Evolutionary conservation across 2,329 filamentous ascomycete species (phyloP).

Genomic region (Geosmithia flava): DNA sequence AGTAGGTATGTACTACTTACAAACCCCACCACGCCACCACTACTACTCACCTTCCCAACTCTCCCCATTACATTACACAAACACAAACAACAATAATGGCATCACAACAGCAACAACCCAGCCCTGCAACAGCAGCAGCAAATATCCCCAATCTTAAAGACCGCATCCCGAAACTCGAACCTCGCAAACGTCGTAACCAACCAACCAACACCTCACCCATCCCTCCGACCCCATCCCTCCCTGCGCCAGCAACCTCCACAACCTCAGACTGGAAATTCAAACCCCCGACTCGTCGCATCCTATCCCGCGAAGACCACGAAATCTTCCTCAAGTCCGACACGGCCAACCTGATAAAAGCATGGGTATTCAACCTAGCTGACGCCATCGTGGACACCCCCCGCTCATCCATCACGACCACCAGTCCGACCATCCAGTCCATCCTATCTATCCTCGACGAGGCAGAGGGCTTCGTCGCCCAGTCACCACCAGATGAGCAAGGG

Average conservation of each 20-base stretch:
- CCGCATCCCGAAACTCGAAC: constrained; percentile 55
- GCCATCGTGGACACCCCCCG: constrained; percentile 60
- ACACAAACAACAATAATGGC: not conserved
- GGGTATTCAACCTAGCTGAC: constrained; percentile 79
- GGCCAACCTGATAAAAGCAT: constrained; percentile 64
- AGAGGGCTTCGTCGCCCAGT: constrained; percentile 50
- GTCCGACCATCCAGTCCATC: constrained; percentile 50
- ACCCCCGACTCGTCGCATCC: constrained; percentile 63
- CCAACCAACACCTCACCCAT: constrained; percentile 47
- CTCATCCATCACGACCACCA: constrained; percentile 44
- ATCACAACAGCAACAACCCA: not conserved
- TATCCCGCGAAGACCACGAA: constrained; percentile 69
- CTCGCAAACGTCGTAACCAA: constrained; percentile 41
- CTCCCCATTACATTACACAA: not conserved
- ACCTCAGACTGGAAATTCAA: constrained; percentile 41
- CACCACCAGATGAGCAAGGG: constrained; percentile 73
- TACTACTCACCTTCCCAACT: not conserved
- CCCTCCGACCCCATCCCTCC: constrained; percentile 64
- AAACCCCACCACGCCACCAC: not conserved
- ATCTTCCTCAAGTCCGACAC: constrained; percentile 69
- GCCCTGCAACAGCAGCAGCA: not conserved
- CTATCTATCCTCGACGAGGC: constrained; percentile 62
- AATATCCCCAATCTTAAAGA: constrained; percentile 27
- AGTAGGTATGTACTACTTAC: not conserved
- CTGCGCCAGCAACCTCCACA: constrained; percentile 47